phyloP scores from a whole-genome alignment of 129 eudicot genomes.

The Pittosporum tobira region DNA sequence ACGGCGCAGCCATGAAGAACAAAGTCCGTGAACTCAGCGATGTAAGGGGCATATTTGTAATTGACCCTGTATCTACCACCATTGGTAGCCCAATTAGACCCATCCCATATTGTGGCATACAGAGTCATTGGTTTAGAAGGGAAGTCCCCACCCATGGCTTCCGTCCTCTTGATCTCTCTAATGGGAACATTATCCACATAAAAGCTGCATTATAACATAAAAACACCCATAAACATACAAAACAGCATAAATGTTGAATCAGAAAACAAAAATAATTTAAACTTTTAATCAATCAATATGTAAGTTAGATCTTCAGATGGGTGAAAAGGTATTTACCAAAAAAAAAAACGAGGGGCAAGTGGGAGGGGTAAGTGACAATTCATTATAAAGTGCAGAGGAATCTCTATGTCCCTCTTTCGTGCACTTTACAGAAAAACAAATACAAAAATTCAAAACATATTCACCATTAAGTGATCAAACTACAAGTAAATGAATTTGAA shows the following conservation, averaged over 20 bases:
- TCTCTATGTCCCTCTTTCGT: neutral
- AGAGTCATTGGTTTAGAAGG: conserved; percentile 10
- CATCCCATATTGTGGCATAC: conserved; percentile 10
- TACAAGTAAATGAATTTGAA: neutral
- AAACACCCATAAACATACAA: conserved; percentile 7
- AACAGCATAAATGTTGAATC: neutral
- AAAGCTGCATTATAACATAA: conserved; percentile 8
- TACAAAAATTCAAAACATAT: neutral
- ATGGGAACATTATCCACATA: conserved; percentile 10
- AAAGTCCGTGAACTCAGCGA: conserved; percentile 72
- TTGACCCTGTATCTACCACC: conserved; percentile 13
- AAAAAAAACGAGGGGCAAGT: conserved; percentile 8
- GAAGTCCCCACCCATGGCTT: conserved; percentile 12
- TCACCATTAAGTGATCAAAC: neutral
- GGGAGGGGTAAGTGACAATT: neutral
- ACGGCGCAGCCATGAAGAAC: conserved; percentile 86
- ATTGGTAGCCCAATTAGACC: conserved; percentile 10
- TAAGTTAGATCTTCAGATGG: neutral
- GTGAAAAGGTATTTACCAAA: too few relatives aligned
- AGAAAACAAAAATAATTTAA: neutral
- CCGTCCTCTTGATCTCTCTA: conserved; percentile 7
- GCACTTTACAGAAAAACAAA: neutral
- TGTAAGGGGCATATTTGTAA: conserved; percentile 71
- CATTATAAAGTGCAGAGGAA: conserved; percentile 6
- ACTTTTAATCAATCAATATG: neutral